These are phyloP conservation scores for Xylariaceae sp. DNA, from an alignment of 2,329 filamentous ascomycete genomes.

Conservation along the genomic window DNA sequence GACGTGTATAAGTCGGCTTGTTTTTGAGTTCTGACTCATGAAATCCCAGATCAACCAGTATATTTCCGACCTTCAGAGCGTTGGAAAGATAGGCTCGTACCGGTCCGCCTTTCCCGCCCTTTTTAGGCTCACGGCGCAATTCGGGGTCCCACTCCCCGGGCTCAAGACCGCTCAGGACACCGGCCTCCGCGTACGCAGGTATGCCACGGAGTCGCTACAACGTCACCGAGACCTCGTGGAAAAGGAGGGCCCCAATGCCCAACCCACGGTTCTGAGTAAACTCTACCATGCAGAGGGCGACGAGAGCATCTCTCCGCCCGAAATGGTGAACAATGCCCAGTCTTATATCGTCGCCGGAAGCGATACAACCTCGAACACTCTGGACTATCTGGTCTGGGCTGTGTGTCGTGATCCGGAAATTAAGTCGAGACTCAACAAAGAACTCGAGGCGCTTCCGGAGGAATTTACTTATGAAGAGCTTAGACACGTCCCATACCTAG, in stretches of 20 bases:
- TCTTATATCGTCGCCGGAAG: constrained; percentile 46
- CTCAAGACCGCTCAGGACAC: constrained; percentile 15
- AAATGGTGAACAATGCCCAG: constrained; percentile 17
- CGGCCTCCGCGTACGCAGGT: constrained; percentile 21
- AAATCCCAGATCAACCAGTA: constrained; percentile 38
- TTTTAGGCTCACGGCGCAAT: constrained; percentile 17
- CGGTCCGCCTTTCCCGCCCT: constrained; percentile 30
- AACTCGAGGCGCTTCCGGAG: constrained; percentile 19
- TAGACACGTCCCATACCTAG: constrained; percentile 32
- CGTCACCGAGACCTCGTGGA: constrained; percentile 18
- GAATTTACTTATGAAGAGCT: constrained; percentile 30
- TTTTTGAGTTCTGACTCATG: neutral
- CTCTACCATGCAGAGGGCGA: constrained; percentile 33
- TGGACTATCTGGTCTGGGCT: constrained; percentile 43
- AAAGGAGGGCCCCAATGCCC: constrained; percentile 18
- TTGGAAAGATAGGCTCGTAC: constrained; percentile 21
- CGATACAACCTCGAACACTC: constrained; percentile 46
- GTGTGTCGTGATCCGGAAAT: constrained; percentile 31
- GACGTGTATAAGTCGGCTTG: too few relatives aligned
- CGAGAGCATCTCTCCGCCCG: constrained; percentile 18
- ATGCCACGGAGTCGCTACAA: constrained; percentile 26
- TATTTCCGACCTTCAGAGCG: constrained; percentile 34
- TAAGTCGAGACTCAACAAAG: constrained; percentile 22
- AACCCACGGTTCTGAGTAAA: constrained; percentile 35
- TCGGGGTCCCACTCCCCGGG: constrained; percentile 27